Evolutionary conservation across 2,329 filamentous ascomycete genomes (phyloP).

Genomic region (Xylariaceae sp.): DNA sequence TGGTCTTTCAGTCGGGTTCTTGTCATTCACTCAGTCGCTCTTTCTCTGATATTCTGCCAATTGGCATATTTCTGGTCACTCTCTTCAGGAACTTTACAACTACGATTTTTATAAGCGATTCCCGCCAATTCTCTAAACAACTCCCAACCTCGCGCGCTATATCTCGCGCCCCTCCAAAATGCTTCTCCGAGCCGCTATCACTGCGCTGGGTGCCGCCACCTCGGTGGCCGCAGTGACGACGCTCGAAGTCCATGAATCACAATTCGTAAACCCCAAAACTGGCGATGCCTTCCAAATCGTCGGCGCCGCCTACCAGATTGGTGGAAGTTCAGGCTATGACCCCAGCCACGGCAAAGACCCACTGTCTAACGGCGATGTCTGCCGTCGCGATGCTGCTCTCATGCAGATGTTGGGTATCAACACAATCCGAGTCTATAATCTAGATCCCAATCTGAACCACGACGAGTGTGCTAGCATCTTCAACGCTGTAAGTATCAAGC

Average conservation of each 20-base stretch:
- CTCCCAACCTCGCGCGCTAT: slow-evolving; percentile 2
- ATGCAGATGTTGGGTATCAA: slow-evolving; percentile 70
- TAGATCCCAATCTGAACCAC: slow-evolving; percentile 69
- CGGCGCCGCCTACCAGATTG: slow-evolving; percentile 73
- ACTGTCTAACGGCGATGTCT: slow-evolving; percentile 62
- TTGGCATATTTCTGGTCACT: slow-evolving; percentile 24
- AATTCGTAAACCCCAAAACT: slow-evolving; percentile 65
- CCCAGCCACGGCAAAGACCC: slow-evolving; percentile 61
- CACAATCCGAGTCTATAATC: slow-evolving; percentile 73
- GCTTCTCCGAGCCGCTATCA: slow-evolving; percentile 52
- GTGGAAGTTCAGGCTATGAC: slow-evolving; percentile 67
- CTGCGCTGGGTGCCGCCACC: slow-evolving; percentile 59
- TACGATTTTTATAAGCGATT: slow-evolving; percentile 15
- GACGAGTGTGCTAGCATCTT: slow-evolving; percentile 71
- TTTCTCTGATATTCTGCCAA: background rate
- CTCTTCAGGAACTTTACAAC: slow-evolving; percentile 6
- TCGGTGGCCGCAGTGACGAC: slow-evolving; percentile 62
- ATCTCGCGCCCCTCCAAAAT: slow-evolving; percentile 23
- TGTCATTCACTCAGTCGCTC: slow-evolving; percentile 7
- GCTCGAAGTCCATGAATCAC: slow-evolving; percentile 60
- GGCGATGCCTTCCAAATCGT: slow-evolving; percentile 69
- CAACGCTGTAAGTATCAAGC: slow-evolving; percentile 54
- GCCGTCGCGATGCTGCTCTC: slow-evolving; percentile 68
- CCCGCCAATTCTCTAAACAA: slow-evolving; percentile 6
- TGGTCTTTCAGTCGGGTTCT: slow-evolving; percentile 9